A percentile compares a stretch with the other conserved stretches of the same genome.
Evolutionary conservation across 306 rosid species (phyloP).

Genomic region (Ormosia semicastrata): DNA sequence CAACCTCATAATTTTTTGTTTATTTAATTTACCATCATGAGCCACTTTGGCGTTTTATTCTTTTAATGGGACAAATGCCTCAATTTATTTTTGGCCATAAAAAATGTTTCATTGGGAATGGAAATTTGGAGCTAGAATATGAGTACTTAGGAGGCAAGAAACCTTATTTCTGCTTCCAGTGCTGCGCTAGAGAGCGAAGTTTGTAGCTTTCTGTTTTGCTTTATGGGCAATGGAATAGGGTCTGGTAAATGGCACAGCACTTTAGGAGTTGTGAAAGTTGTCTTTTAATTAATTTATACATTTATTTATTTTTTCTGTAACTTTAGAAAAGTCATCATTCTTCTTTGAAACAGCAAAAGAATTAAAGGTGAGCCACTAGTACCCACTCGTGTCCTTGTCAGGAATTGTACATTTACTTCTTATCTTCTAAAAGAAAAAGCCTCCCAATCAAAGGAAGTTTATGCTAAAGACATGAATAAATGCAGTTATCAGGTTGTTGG

Average conservation of each 20-base stretch:
- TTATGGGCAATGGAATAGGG: not conserved
- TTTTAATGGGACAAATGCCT: conserved; percentile 17
- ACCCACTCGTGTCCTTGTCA: not conserved
- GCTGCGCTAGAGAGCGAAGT: not conserved
- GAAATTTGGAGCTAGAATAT: not conserved
- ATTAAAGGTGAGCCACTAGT: not conserved
- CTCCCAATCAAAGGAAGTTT: not conserved
- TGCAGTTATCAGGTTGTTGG: not conserved
- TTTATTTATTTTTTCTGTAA: not conserved
- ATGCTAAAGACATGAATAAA: not conserved
- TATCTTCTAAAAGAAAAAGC: not conserved
- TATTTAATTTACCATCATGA: not conserved
- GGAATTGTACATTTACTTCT: not conserved
- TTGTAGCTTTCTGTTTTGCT: conserved; percentile 1
- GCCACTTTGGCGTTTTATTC: not conserved
- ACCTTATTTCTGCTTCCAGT: not conserved
- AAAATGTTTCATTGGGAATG: not conserved
- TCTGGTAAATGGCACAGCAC: not conserved
- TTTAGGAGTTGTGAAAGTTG: not conserved
- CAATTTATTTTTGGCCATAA: not conserved
- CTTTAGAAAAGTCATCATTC: not conserved
- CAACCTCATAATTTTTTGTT: not conserved
- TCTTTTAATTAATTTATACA: not conserved
- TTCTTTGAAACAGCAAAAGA: not conserved
- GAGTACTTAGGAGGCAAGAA: not conserved